These are phyloP conservation scores for Inga laurina DNA, from an alignment of 306 rosid species.

Conservation along the genomic window DNA sequence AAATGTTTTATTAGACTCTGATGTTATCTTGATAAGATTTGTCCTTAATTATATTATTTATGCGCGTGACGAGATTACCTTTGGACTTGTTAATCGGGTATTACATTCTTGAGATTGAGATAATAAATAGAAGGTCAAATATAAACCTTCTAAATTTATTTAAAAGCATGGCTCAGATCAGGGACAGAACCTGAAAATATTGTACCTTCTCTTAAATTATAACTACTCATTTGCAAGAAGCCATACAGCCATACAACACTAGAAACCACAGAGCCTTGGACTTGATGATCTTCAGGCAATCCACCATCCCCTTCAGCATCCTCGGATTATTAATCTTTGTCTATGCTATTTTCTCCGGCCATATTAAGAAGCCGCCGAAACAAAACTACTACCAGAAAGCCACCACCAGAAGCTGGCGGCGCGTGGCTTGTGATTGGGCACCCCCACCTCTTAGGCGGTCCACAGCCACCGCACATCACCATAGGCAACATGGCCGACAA, in stretches of 20 bases:
- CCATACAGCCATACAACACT: background rate
- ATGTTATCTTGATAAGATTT: no score
- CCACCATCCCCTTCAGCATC: background rate
- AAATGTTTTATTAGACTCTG: no score
- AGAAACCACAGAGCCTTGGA: background rate
- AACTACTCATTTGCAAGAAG: no score
- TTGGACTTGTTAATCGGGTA: no score
- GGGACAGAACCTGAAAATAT: no score
- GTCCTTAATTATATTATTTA: no score
- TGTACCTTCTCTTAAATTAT: no score
- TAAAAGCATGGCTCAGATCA: no score
- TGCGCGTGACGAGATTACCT: no score
- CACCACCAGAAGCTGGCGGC: background rate
- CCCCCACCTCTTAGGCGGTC: background rate
- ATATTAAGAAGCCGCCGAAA: background rate
- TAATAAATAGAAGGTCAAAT: no score
- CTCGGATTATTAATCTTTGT: background rate
- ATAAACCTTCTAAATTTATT: no score
- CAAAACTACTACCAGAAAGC: background rate
- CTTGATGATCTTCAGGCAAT: background rate
- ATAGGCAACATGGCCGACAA: constrained; percentile 5
- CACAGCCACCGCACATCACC: background rate
- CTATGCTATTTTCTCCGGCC: background rate
- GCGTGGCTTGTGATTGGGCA: background rate
- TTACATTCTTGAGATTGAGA: no score